These are phyloP conservation scores for Leccinum pellstonianum DNA, from an alignment of 768 basidiomycete genomes.

Conservation along the genomic window DNA sequence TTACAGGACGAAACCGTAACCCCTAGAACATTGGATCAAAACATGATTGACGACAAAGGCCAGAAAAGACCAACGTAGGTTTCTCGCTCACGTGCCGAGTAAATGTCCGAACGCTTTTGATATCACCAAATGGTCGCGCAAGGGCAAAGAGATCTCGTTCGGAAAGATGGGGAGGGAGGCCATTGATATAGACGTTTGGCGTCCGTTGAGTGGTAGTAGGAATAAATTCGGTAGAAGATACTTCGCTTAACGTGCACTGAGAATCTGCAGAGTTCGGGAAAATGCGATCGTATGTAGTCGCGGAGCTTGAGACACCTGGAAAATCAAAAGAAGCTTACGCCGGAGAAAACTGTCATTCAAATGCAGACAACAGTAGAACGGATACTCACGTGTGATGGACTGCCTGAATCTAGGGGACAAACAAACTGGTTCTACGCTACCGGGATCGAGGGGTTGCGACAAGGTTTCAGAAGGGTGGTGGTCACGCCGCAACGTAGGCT, in stretches of 20 bases:
- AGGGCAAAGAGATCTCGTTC: conserved; percentile 78
- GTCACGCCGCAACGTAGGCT: conserved; percentile 9
- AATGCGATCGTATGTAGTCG: conserved; percentile 13
- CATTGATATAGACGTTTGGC: conserved; percentile 88
- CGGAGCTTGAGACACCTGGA: conserved; percentile 13
- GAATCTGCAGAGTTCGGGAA: conserved; percentile 16
- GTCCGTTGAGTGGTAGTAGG: conserved; percentile 34
- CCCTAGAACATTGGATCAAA: conserved; percentile 40
- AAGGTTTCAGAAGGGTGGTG: conserved; percentile 9
- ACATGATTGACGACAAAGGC: conserved; percentile 1
- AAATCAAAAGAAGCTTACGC: conserved; percentile 29
- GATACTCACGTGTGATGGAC: conserved; percentile 28
- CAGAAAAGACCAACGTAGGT: conserved; percentile 41
- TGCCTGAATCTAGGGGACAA: conserved; percentile 10
- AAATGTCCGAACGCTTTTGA: conserved; percentile 80
- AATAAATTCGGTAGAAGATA: conserved; percentile 16
- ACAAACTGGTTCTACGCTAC: conserved; percentile 12
- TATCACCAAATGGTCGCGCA: conserved; percentile 66
- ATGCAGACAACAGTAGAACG: neutral
- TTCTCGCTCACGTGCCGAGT: conserved; percentile 79
- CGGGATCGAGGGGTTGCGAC: conserved; percentile 13
- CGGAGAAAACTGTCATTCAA: conserved; percentile 6
- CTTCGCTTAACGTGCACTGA: conserved; percentile 9
- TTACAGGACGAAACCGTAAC: conserved; percentile 79
- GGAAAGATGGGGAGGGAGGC: conserved; percentile 78